Conservation (phyloP, 2,329 filamentous ascomycete species). For the Blumeriella jaapii region DNA sequence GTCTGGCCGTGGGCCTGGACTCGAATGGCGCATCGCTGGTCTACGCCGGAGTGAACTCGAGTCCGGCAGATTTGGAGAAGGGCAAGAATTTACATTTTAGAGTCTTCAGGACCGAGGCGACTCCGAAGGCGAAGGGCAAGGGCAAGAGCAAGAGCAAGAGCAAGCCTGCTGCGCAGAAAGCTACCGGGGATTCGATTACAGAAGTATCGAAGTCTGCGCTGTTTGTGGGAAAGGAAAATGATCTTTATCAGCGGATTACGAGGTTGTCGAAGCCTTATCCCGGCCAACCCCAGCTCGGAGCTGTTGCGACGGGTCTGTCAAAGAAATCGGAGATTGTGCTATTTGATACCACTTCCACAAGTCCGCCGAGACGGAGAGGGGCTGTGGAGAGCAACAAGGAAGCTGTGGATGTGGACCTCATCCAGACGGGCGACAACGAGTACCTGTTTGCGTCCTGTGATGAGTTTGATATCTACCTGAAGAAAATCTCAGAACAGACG, state of each 20-base stretch:
- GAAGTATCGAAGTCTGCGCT: conserved; percentile 42
- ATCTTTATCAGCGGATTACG: conserved; percentile 48
- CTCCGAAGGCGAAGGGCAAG: conserved; percentile 32
- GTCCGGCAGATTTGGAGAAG: conserved; percentile 55
- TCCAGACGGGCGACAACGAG: conserved; percentile 46
- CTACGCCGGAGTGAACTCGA: conserved; percentile 78
- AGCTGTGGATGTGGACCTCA: conserved; percentile 59
- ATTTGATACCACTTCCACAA: conserved; percentile 52
- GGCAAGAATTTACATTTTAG: conserved; percentile 79
- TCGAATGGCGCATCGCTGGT: conserved; percentile 44
- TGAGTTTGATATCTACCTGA: conserved; percentile 59
- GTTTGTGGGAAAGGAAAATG: conserved; percentile 38
- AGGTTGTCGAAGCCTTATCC: conserved; percentile 40
- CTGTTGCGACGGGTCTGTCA: conserved; percentile 66
- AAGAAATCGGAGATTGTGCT: conserved; percentile 67
- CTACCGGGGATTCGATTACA: conserved; percentile 32
- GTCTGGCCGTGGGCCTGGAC: conserved; percentile 57
- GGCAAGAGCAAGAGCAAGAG: conserved; percentile 30
- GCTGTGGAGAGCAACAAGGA: conserved; percentile 41
- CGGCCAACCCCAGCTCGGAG: conserved; percentile 55
- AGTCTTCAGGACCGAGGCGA: conserved; percentile 49
- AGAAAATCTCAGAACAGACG: conserved; percentile 27
- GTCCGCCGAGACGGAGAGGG: conserved; percentile 37
- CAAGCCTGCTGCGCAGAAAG: conserved; percentile 24
- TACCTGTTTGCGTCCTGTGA: conserved; percentile 73